Evolutionary conservation across 148 eudicot species (phyloP), one percentile per base, ranked within the genome.

Genomic region (Chenopodium suecicum): DNA sequence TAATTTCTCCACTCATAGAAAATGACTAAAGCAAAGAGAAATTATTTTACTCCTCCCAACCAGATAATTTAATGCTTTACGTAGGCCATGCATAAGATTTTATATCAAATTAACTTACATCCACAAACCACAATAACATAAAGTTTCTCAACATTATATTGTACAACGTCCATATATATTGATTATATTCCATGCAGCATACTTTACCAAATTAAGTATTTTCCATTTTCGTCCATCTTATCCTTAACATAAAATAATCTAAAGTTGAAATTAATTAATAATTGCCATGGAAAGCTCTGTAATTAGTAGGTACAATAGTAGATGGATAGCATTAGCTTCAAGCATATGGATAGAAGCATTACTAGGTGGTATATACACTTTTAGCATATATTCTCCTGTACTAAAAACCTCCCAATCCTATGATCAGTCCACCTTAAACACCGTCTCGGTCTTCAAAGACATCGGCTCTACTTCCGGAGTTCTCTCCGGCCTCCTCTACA

Each of bases 381-480:
- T 92, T 88, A 90, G 88, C 71, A 90, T 92, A 77, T 94, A 94
- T 88, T 94, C 97, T 0, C 80, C 94, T 17, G 79, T 79, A 34
- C 90, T 92, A 19, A 94, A 94, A 80, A 86, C 94, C 10, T 81
- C 79, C 29, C 97, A 91, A 62, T 69, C 34, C 63, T 94, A 92
- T 83, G 84, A 81, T 25, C 98, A 94, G 63, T 85, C 98, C 17
- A 94, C 94, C 13, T 93, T 92, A 70, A 91, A 94, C 92, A 91
- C 88, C 31, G 85, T 94, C 78, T 90, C 97, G 27, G 97, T 94
- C 75, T 94, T 94, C 88, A 88, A 92, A 47, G 97, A 94, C 81
- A 90, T 92, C 79, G 94, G 94, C 66, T 92, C 97, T 17, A 91
- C 91, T 89, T 90, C 90, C 83, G 98, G 98, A 10, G 64, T 90